These are phyloP conservation scores for Vigna hirtella DNA, from an alignment of 306 rosid genomes.

Conservation along the genomic window DNA sequence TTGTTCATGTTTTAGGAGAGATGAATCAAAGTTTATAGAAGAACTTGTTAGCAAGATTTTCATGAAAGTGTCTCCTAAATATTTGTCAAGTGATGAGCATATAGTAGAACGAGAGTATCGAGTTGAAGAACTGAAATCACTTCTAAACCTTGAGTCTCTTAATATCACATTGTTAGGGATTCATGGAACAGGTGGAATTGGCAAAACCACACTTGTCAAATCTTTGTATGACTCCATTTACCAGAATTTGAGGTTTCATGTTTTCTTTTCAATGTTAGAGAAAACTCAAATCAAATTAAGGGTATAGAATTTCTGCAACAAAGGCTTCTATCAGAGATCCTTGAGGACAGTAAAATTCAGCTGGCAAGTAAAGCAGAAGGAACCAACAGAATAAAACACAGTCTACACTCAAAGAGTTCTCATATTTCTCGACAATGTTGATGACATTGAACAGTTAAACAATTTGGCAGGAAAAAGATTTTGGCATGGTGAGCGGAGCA, in stretches of 20 bases:
- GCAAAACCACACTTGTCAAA: conserved; percentile 8
- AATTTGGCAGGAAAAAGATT: background rate
- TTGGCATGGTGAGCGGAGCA: background rate
- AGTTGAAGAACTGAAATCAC: background rate
- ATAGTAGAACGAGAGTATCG: background rate
- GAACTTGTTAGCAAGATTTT: background rate
- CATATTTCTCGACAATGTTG: conserved; percentile 18
- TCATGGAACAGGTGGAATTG: conserved; percentile 18
- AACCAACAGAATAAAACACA: no score
- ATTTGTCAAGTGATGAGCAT: background rate
- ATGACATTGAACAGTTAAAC: background rate
- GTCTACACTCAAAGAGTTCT: background rate
- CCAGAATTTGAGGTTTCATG: background rate
- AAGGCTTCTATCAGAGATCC: background rate
- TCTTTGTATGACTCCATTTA: conserved; percentile 12
- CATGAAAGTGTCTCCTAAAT: background rate
- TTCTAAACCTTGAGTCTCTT: background rate
- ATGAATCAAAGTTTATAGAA: conserved; percentile 1
- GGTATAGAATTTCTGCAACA: background rate
- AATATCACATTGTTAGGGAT: background rate
- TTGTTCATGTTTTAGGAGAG: background rate
- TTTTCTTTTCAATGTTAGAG: conserved; percentile 14
- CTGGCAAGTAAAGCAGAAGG: background rate
- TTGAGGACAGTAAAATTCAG: background rate
- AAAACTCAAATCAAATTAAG: background rate